Conservation (phyloP, 805 yeast species). For the Metschnikowia santaceciliae region DNA sequence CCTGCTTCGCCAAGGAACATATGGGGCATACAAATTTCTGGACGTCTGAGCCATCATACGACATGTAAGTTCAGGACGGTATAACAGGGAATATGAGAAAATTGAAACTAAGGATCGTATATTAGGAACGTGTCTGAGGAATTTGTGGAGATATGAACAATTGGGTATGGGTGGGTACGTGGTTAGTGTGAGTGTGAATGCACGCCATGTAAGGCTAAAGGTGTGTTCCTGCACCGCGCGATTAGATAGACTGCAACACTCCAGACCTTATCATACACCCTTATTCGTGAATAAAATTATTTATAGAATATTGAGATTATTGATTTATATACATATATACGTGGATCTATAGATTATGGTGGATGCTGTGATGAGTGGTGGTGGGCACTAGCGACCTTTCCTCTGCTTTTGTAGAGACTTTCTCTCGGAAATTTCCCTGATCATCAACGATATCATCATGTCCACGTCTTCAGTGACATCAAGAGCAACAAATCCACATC, state of each 20-base stretch:
- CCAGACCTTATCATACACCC: no score
- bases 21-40: constrained; percentile 8
- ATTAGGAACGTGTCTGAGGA: no score
- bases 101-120: no score
- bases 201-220: not conserved
- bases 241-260: constrained; percentile 4
- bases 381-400: constrained; percentile 2
- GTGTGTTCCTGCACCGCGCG: constrained; percentile 8
- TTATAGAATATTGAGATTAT: no score
- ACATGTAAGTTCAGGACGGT: constrained; percentile 2
- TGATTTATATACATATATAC: no score
- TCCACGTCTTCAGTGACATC: constrained; percentile 57
- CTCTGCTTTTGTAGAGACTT: constrained; percentile 18
- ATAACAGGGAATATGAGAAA: no score
- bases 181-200: not conserved
- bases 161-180: not conserved
- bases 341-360: no score
- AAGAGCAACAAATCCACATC: constrained; percentile 60
- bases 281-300: not conserved
- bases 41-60: constrained; percentile 5
- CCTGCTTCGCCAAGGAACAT: constrained; percentile 15
- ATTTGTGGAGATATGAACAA: no score
- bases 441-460: constrained; percentile 50
- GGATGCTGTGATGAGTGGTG: no score
- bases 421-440: constrained; percentile 57